Conservation (phyloP, 2,329 filamentous ascomycete genomes). For the Diaporthe sp. region DNA sequence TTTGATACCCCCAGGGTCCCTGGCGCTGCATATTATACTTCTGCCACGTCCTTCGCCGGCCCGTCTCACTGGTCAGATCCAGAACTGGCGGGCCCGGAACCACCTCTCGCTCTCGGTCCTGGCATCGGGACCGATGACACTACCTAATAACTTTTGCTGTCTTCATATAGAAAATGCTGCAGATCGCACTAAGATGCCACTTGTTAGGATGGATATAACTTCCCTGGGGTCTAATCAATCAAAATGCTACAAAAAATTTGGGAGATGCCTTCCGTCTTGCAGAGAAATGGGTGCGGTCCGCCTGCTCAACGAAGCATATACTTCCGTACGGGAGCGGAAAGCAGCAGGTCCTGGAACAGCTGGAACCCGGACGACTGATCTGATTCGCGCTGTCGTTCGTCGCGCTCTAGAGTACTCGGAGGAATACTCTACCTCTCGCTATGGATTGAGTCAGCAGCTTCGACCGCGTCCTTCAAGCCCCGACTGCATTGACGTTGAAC, state of each 20-base stretch:
- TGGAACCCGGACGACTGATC: neutral
- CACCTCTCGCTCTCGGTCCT: neutral
- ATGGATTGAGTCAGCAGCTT: neutral
- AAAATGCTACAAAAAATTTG: neutral
- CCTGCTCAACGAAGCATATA: too few species aligned
- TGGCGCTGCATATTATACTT: neutral
- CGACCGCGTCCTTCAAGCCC: neutral
- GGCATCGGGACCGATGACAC: too few species aligned
- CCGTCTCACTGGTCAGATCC: slow-evolving; percentile 3
- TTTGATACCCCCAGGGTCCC: neutral
- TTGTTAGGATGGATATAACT: neutral
- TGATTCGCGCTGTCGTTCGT: neutral
- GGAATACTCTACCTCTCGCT: neutral
- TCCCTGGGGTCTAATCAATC: neutral
- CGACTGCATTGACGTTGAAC: neutral
- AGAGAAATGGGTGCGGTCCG: too few species aligned
- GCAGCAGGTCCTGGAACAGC: neutral
- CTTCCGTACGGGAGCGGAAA: neutral
- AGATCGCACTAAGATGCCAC: too few species aligned
- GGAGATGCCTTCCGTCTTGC: neutral
- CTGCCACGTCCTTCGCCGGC: neutral
- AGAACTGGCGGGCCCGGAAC: too few species aligned
- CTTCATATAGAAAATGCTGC: neutral
- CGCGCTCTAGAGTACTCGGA: neutral
- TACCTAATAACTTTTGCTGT: neutral